Conservation (phyloP, 2,329 filamentous ascomycete genomes). For the Furcasterigmium furcatum region DNA sequence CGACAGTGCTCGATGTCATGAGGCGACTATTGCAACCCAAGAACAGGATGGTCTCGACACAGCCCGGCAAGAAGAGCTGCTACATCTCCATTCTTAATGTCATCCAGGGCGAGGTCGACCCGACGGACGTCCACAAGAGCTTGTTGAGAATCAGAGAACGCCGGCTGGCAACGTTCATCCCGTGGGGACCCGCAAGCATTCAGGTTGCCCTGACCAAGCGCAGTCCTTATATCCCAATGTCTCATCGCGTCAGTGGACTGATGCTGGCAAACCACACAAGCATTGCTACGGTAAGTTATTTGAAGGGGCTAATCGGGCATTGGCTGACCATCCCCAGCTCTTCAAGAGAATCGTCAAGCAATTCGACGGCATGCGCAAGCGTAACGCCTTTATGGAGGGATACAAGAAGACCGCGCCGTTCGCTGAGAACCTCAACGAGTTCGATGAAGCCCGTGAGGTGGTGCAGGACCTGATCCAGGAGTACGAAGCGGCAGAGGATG, state of each 20-base stretch:
- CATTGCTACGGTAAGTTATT: conserved; percentile 71
- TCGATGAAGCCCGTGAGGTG: conserved; percentile 90
- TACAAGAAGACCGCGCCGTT: conserved; percentile 97
- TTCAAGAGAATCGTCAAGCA: conserved; percentile 93
- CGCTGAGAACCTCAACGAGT: conserved; percentile 85
- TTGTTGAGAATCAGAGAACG: conserved; percentile 93
- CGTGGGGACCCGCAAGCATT: conserved; percentile 96
- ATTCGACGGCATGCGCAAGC: conserved; percentile 91
- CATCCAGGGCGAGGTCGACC: conserved; percentile 97
- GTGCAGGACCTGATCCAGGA: conserved; percentile 88
- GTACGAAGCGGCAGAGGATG: conserved; percentile 91
- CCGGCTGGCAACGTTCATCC: conserved; percentile 91
- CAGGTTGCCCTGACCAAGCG: conserved; percentile 96
- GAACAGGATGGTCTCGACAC: conserved; percentile 98
- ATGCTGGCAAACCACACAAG: conserved; percentile 99
- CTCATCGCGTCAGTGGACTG: conserved; percentile 88
- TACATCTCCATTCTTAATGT: conserved; percentile 99
- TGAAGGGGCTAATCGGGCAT: background rate
- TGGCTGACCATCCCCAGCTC: conserved; percentile 42
- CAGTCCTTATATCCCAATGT: conserved; percentile 92
- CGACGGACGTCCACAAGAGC: conserved; percentile 98
- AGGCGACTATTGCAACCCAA: conserved; percentile 91
- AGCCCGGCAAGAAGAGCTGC: conserved; percentile 93
- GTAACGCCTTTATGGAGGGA: conserved; percentile 92
- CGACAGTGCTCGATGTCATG: conserved; percentile 97